Conservation (phyloP, 306 rosid genomes). For the Acmispon strigosus region DNA sequence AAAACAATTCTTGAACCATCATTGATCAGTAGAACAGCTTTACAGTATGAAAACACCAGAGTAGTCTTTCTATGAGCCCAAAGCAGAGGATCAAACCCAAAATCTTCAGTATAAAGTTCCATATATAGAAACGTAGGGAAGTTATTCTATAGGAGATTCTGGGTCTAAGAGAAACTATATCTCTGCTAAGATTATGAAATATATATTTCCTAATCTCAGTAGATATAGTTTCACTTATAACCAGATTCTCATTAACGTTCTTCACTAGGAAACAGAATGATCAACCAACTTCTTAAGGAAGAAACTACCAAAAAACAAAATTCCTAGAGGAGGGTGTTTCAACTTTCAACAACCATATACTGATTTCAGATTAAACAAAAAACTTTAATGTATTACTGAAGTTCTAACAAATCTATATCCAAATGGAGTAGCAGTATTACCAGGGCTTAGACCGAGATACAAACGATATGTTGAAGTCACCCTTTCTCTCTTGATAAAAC, state of each 20-base stretch:
- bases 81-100: neutral
- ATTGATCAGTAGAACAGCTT: neutral
- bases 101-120: neutral
- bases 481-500: slow-evolving; percentile 87
- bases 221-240: no score
- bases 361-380: neutral
- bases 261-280: neutral
- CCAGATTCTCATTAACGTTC: neutral
- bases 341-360: neutral
- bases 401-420: neutral
- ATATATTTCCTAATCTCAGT: no score
- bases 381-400: neutral
- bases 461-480: slow-evolving; percentile 63
- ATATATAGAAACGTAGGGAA: neutral
- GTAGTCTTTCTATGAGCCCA: neutral
- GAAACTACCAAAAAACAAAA: neutral
- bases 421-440: slow-evolving; percentile 32
- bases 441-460: slow-evolving; percentile 89
- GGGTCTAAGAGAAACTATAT: no score
- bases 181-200: no score
- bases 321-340: neutral
- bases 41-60: neutral
- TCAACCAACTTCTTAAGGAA: neutral
- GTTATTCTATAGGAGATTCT: no score
- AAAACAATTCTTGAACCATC: neutral